These are phyloP conservation scores for Magnusiomyces starmeri DNA, from an alignment of 1,139 yeast genomes.

Conservation along the genomic window DNA sequence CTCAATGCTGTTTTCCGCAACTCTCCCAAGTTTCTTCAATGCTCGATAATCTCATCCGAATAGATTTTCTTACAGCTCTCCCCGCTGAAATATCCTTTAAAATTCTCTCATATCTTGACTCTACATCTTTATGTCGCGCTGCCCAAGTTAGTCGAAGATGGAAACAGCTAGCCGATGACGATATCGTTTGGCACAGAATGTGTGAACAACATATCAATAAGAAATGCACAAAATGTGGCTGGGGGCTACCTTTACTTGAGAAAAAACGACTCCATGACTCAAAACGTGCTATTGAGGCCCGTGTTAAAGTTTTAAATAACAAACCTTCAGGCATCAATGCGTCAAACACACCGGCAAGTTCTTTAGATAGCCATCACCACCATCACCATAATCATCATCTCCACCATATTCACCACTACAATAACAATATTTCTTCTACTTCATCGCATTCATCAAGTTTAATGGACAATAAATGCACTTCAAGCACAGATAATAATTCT, in stretches of 20 bases:
- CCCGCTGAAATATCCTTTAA: constrained; percentile 83
- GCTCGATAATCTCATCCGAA: constrained; percentile 69
- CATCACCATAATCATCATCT: no score
- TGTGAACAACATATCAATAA: constrained; percentile 97
- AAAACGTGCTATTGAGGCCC: constrained; percentile 28
- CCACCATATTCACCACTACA: no score
- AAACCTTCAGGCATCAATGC: not conserved
- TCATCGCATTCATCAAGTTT: not conserved
- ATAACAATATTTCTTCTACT: no score
- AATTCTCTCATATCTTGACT: constrained; percentile 80
- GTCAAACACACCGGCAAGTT: no score
- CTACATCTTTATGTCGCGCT: constrained; percentile 84
- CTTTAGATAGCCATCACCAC: no score
- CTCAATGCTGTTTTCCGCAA: constrained; percentile 94
- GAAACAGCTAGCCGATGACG: constrained; percentile 89
- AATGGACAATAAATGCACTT: not conserved
- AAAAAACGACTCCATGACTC: constrained; percentile 33
- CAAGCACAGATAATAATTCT: not conserved
- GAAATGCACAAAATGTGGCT: constrained; percentile 96
- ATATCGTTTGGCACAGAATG: constrained; percentile 96
- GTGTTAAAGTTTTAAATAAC: constrained; percentile 18
- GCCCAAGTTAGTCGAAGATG: constrained; percentile 85
- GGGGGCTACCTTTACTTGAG: constrained; percentile 89
- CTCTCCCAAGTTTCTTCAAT: constrained; percentile 75
- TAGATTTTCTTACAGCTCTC: constrained; percentile 77